These are phyloP conservation scores for Leishmania tropica DNA, from an alignment of 208 protist species.

Conservation along the genomic window DNA sequence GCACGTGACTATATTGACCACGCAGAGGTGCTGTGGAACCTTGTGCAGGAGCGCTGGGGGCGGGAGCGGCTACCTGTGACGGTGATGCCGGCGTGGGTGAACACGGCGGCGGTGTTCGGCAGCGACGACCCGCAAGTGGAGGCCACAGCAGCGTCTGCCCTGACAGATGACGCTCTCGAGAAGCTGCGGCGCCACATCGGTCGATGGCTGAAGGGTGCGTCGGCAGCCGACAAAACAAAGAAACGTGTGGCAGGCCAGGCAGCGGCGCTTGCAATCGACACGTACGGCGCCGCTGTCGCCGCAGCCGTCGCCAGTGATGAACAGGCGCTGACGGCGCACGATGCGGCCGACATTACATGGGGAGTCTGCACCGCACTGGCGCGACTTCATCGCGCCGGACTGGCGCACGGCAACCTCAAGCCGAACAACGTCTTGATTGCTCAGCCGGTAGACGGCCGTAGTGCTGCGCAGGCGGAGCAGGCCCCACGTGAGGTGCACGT, in stretches of 20 bases:
- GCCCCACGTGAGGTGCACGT: slow-evolving; percentile 14
- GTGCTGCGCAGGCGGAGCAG: neutral
- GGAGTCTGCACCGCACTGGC: slow-evolving; percentile 15
- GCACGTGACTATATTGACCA: slow-evolving; percentile 33
- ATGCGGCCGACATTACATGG: slow-evolving; percentile 31
- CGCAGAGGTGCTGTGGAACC: slow-evolving; percentile 6
- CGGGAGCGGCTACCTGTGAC: slow-evolving; percentile 21
- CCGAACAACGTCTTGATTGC: slow-evolving; percentile 59
- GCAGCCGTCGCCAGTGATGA: slow-evolving; percentile 11
- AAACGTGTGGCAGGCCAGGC: slow-evolving; percentile 6
- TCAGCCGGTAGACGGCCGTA: neutral
- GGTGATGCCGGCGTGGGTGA: slow-evolving; percentile 24
- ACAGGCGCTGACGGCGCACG: slow-evolving; percentile 20
- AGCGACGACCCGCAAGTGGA: neutral
- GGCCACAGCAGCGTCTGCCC: neutral
- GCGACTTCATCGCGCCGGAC: slow-evolving; percentile 18
- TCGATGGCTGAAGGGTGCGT: slow-evolving; percentile 20
- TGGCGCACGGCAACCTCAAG: slow-evolving; percentile 59
- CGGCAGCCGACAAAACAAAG: slow-evolving; percentile 26
- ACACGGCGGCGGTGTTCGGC: slow-evolving; percentile 2
- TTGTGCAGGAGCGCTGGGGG: slow-evolving; percentile 33
- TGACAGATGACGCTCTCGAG: slow-evolving; percentile 9
- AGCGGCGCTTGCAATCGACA: slow-evolving; percentile 6
- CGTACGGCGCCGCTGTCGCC: neutral
- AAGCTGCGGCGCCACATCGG: slow-evolving; percentile 17